Evolutionary conservation across 192 early-diverging fungal species (phyloP), one percentile per base, ranked within the genome.

Genomic region (Helicostylum pulchrum): DNA sequence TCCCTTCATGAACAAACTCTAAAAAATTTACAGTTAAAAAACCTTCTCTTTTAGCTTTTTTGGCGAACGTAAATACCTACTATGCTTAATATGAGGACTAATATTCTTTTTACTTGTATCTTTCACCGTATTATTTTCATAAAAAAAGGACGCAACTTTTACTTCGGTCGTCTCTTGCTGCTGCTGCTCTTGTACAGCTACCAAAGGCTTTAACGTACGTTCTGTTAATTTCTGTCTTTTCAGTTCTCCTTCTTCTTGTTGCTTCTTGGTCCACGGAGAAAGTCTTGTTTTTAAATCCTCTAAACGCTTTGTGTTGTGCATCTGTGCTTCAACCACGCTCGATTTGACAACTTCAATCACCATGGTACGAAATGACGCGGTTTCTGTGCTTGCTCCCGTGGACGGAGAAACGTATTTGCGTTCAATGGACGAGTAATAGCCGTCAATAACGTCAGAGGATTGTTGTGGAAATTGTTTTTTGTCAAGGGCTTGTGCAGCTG

Each of bases 1-100:
- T 85, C 39, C 80, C 79, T 4, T 86, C 88, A 60, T 91, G 87
- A 7, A 80, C 82, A 64, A 87, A 89, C 45, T 82, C 85, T 87
- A 66, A 7, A 43, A 66, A 46, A 53, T 51, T 36, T 59, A n/a
- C 23, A 53, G n/a, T n/a, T 20, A 52, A 7, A 7, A 21, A 49
- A 21, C 7, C 36, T n/a, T n/a, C n/a, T n/a, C n/a, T n/a, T n/a
- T n/a, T n/a, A n/a, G n/a, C n/a, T n/a, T n/a, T n/a, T n/a, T n/a
- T n/a, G n/a, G n/a, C n/a, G n/a, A n/a, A n/a, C n/a, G n/a, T n/a
- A n/a, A n/a, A 11, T 21, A 66, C 85, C 74, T 73, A 87, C 85
- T 77, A 53, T 80, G 66, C 60, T 85, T 82, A 53, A 86, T 64
- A 67, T 87, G 85, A 30, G 79, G 81, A 56, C 67, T 68, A 1